Evolutionary conservation across 768 basidiomycete genomes (phyloP), one percentile per base, ranked within the genome.

Genomic region (Pseudohyphozyma bogoriensis): DNA sequence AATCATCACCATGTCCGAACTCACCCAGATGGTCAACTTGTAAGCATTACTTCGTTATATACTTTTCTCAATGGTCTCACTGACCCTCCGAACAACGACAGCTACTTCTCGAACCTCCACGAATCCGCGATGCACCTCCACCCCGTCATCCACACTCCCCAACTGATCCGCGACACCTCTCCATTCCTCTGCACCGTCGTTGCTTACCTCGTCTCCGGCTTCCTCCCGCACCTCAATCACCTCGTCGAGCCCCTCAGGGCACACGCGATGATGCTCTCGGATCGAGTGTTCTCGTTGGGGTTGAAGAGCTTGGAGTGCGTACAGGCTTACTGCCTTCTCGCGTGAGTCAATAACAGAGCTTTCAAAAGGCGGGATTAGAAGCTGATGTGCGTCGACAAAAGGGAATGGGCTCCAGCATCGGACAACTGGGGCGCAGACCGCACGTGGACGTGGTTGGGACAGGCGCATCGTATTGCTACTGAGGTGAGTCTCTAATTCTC

Each of bases 321-420:
- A 8, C 64, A 65, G 54, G 64, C 60, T 16, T 65, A 56, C 54
- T 44, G 61, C 42, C 13, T 65, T 9, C 60, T 65, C 49, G 53
- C 56, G 20, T 65, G 60, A 60, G 56, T 55, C 26, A 59, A 60
- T 46, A 59, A 65, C 46, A 28, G 46, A 29, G 13, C 15, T 15
- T 47, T 15, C 39, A n/a, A 6, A 4, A 6, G 39, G 13, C 39
- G 13, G 15, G 39, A 15, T n/a, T 40, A 18, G 6, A 4, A 7
- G 6, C 6, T 6, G 16, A 4, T 6, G 6, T 40, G 4, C 13
- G 39, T 15, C 4, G 5, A 6, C n/a, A 18, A n/a, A 40, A 16
- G 18, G 16, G 39, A 40, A 15, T 15, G 6, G 4, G 39, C n/a
- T 40, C 18, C 39, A n/a, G n/a, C n/a, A n/a, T n/a, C n/a, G n/a